Evolutionary conservation across 1,284 basidiomycete genomes (phyloP), one percentile per base, ranked within the genome.

Genomic region (Irpex lacteus): DNA sequence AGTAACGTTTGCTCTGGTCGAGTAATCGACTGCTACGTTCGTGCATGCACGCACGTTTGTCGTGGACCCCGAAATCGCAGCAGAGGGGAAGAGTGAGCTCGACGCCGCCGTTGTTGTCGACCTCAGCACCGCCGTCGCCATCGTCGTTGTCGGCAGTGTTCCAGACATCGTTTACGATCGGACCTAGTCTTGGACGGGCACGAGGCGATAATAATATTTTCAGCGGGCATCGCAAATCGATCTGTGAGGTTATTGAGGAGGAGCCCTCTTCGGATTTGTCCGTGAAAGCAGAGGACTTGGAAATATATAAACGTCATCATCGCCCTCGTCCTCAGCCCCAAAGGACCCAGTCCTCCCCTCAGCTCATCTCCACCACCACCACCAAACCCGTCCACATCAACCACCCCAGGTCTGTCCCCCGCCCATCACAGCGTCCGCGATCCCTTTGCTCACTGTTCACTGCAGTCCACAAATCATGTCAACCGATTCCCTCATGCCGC

Each of bases 361-460:
- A 81, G 69, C 83, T 89, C 73, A 83, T 88, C 74, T 89, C 85
- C 62, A 87, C 87, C 64, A 83, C 77, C 68, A 88, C 87, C 63
- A 86, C 87, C 65, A 76, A 79, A 47, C 88, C 88, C 63, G 74
- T 88, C 69, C 80, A 89, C 74, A 86, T 88, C 66, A 79, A 81
- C 70, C 75, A 75, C 60, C 73, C 75, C 63, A 77, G 71, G 77
- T 77, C 61, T 69, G 57, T 50, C 61, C 62, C 64, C 68, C 54
- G 52, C 49, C 60, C 53, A 40, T 34, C 38, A 36, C 60, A 21
- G 7, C 61, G 61, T 66, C 54, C 55, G 65, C 37, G 55, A 49
- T 62, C 65, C 60, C 63, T 60, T 6, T 54, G 50, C 4, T 65
- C 63, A 72, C 71, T 71, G 58, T 64, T 65, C 32, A 81, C 77